These are phyloP conservation scores for Areca catechu DNA, from an alignment of 176 grass and related monocot genomes.

Conservation along the genomic window DNA sequence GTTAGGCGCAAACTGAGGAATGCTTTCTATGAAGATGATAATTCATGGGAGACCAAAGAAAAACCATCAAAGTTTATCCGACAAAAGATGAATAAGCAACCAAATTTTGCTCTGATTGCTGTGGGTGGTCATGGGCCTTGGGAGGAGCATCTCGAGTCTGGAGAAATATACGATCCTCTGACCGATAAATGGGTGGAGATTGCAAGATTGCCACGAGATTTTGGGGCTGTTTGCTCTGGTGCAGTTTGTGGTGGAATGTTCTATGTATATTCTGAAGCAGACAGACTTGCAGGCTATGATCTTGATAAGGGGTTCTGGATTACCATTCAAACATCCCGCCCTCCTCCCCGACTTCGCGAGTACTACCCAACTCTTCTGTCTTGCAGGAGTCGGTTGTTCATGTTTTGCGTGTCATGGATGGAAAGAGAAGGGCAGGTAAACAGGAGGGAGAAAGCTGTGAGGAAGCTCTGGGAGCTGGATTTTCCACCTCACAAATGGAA, in stretches of 20 bases:
- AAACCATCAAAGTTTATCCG: conserved; percentile 1
- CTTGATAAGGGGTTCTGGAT: conserved; percentile 54
- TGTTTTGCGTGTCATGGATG: conserved; percentile 81
- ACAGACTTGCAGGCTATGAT: conserved; percentile 76
- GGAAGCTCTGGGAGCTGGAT: conserved; percentile 81
- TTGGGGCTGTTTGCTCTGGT: conserved; percentile 61
- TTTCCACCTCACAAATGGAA: conserved; percentile 35
- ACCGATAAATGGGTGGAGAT: conserved; percentile 66
- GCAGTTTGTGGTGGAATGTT: conserved; percentile 47
- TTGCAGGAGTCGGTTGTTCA: conserved; percentile 52
- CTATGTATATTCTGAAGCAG: conserved; percentile 79
- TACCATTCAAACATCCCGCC: conserved; percentile 41
- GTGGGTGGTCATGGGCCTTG: conserved; percentile 63
- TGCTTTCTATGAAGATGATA: conserved; percentile 44
- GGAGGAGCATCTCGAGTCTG: conserved; percentile 76
- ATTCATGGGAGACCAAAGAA: background rate
- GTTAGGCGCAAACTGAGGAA: conserved; percentile 49
- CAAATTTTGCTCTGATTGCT: conserved; percentile 48
- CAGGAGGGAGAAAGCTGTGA: conserved; percentile 67
- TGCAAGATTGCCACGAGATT: conserved; percentile 50
- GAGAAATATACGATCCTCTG: conserved; percentile 62
- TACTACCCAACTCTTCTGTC: conserved; percentile 64
- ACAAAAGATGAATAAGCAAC: background rate
- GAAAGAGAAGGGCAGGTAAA: conserved; percentile 41
- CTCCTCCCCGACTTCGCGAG: conserved; percentile 50